phyloP scores from a whole-genome alignment of 495 filamentous ascomycete species.

The Cercophora sp. region DNA sequence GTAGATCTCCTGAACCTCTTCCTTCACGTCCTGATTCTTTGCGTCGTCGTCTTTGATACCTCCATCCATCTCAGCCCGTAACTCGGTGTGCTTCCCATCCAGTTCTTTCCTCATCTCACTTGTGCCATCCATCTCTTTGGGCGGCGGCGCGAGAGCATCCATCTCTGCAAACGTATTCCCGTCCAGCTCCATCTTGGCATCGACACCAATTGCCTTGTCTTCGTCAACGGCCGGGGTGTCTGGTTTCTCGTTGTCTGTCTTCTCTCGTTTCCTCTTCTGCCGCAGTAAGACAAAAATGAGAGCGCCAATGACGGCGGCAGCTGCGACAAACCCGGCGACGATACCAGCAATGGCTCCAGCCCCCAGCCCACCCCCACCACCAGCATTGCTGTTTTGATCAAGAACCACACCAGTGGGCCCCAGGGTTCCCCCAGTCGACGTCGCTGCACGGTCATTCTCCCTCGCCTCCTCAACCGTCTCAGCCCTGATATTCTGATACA shows the following conservation, averaged over 20 bases:
- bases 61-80: too few species aligned
- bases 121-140: not conserved
- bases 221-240: not conserved
- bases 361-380: not conserved
- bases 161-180: not conserved
- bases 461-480: not conserved
- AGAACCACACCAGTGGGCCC: too few species aligned
- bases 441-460: too few species aligned
- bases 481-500: not conserved
- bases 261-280: not conserved
- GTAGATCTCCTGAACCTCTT: too few species aligned
- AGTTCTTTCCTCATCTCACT: not conserved
- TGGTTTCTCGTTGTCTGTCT: not conserved
- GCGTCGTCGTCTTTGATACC: too few species aligned
- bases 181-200: slow-evolving; percentile 3
- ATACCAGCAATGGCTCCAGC: not conserved
- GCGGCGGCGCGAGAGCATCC: not conserved
- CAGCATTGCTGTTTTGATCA: too few species aligned
- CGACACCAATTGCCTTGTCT: not conserved
- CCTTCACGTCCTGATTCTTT: too few species aligned
- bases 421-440: not conserved
- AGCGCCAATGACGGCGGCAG: not conserved
- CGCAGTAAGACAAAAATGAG: not conserved
- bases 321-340: not conserved
- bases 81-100: too few species aligned